Evolutionary conservation across 441 rosid genomes (phyloP).

Genomic region (Populus trichocarpa): DNA sequence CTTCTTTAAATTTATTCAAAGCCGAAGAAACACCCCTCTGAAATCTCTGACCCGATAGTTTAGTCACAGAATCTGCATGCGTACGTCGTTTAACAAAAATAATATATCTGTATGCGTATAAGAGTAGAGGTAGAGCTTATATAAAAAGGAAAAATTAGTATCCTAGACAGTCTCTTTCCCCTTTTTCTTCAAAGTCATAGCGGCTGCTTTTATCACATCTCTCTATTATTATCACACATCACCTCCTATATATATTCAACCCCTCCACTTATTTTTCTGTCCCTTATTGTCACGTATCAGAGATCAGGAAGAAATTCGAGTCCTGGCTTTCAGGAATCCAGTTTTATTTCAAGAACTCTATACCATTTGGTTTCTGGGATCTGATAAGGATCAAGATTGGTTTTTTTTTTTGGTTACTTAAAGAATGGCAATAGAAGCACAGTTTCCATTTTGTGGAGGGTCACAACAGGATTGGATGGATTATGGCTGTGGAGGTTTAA

Average conservation of each 20-base stretch:
- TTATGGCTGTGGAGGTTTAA: slow-evolving; percentile 33
- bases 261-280: slow-evolving; percentile 4
- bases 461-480: slow-evolving; percentile 47
- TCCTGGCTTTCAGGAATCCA: not conserved
- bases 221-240: slow-evolving; percentile 6
- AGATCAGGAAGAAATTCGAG: not conserved
- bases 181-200: slow-evolving; percentile 17
- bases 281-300: too few species aligned
- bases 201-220: slow-evolving; percentile 33
- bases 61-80: slow-evolving; percentile 88
- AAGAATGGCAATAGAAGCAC: slow-evolving; percentile 72
- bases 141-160: not conserved
- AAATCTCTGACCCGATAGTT: slow-evolving; percentile 77
- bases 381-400: not conserved
- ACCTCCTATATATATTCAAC: slow-evolving; percentile 16
- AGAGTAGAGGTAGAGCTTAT: not conserved
- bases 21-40: slow-evolving; percentile 45
- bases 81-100: slow-evolving; percentile 34
- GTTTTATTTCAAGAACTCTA: not conserved
- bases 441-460: slow-evolving; percentile 42
- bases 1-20: not conserved
- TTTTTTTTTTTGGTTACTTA: not conserved
- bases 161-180: slow-evolving; percentile 15
- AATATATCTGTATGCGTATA: not conserved
- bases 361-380: not conserved